Evolutionary conservation across 805 yeast species (phyloP), one percentile per base, ranked within the genome.

Genomic region (Kodamaea hsintzibuensis): DNA sequence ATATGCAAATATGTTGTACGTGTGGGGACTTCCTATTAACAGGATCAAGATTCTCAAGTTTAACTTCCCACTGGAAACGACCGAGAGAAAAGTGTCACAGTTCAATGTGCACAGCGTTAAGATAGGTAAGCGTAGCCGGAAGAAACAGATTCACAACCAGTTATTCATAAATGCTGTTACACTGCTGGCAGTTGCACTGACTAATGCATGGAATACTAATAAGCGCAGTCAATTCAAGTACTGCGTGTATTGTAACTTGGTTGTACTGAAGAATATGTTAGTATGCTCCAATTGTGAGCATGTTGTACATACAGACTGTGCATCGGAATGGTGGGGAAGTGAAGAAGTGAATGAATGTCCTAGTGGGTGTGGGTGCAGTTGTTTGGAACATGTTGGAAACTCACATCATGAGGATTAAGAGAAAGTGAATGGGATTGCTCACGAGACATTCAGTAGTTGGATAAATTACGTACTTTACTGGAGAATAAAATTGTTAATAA

Each of bases 1-100:
- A 59, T 92, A 93, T 67, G 91, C 97, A 0, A 81, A 86, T 16
- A 78, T 92, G 64, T 73, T 92, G 12, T 89, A 82, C 62, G 69
- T 80, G 35, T 93, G 98, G 98, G 96, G 95, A 0, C 74, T 91
- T 16, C 88, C 91, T 0, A 79, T 88, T n/a, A 83, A 86, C 58
- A 71, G 97, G 43, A 83, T 89, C 27, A 92, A 92, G 62, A 81
- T 92, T 9, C 67, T 90, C 53, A 91, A 92, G 69, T 82, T 83
- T 72, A 87, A 86, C 61, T 80, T 78, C 55, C 68, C 80, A 2
- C 54, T 38, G 50, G 53, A 50, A n/a, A 56, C 62, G 13, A 50
- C 53, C 13, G 60, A 55, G 54, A 59, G 6, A 40, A 30, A 18
- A 6, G 52, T 22, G 46, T 64, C 71, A 25, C 65, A 56, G 17